Evolutionary conservation across 768 basidiomycete species (phyloP), one percentile per base, ranked within the genome.

Genomic region (Lentinula sp.): DNA sequence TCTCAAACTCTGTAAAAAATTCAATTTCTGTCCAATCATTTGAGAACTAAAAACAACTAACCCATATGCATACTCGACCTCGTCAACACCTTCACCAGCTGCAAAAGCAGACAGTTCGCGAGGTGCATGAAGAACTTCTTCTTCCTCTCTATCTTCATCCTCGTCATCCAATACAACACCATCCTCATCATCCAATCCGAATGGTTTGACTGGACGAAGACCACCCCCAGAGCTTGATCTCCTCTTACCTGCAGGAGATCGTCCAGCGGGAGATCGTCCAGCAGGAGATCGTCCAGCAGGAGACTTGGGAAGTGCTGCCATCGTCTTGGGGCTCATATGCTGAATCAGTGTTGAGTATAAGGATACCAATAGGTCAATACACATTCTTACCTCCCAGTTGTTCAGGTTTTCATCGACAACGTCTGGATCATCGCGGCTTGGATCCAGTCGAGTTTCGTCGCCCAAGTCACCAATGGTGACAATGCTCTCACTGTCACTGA

Each of bases 261-360:
- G 94, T 16, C 55, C 55, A 1, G 55, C 55, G 3, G 55, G 55
- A 3, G 93, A 95, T 70, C 95, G 94, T 16, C 55, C 42, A 1
- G 55, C 55, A 12, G 55, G 55, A 0, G 55, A 56, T 56, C 55
- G 39, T 41, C 55, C 55, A 28, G 89, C 89, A 16, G 95, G 95
- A 0, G 93, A 95, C 71, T 95, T 95, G 0, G 95, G 91, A 51
- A 98, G 78, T 8, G 93, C 90, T 12, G 91, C 91, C 85, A 98
- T 90, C 2, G 94, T 95, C 74, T 93, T 91, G 3, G 94, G 93
- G 65, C 95, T 96, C 89, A 98, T 91, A 69, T 96, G 95, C 95
- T 95, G 64, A 18, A 63, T 43, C 33, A 52, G 55, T 20, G 62
- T n/a, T 32, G 37, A 63, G 61, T 42, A 8, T 62, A 58, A 39